A percentile compares a stretch with the other conserved stretches of the same genome.
Evolutionary conservation across 768 basidiomycete species (phyloP).

Genomic region (Tulasnella sp.): DNA sequence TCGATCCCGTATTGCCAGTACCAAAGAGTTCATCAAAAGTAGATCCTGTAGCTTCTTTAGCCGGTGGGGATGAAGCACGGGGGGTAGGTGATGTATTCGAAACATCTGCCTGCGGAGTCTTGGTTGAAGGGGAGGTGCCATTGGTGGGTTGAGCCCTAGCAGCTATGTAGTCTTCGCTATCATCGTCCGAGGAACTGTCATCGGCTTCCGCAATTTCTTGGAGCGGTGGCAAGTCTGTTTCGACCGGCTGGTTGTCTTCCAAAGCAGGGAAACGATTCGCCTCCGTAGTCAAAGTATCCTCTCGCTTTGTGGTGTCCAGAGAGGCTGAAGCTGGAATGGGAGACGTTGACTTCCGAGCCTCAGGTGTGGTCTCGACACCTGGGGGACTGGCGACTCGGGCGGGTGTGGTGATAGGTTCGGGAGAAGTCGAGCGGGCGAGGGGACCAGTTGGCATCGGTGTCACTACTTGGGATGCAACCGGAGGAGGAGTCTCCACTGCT

Average conservation of each 20-base stretch:
- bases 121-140: slow-evolving; percentile 19
- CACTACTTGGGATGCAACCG: slow-evolving; percentile 7
- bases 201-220: slow-evolving; percentile 23
- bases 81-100: slow-evolving; percentile 18
- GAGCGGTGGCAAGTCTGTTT: slow-evolving; percentile 18
- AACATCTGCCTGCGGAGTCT: slow-evolving; percentile 1
- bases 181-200: slow-evolving; percentile 19
- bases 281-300: not conserved
- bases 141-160: not conserved
- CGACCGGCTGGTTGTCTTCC: not conserved
- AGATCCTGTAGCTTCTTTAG: slow-evolving; percentile 22
- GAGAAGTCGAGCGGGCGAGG: not conserved
- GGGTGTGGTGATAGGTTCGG: not conserved
- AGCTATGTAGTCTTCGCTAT: slow-evolving; percentile 8
- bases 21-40: slow-evolving; percentile 42
- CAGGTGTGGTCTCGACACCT: not conserved
- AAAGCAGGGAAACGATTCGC: slow-evolving; percentile 13
- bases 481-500: slow-evolving; percentile 4
- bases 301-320: not conserved
- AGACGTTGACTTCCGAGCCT: not conserved
- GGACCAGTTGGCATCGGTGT: not conserved
- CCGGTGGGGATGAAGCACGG: slow-evolving; percentile 25
- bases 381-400: not conserved
- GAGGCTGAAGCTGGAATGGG: not conserved
- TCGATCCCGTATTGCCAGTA: slow-evolving; percentile 26